Evolutionary conservation across 2,329 filamentous ascomycete species (phyloP), one percentile per base, ranked within the genome.

Genomic region (Phaeosphaeria sp.): DNA sequence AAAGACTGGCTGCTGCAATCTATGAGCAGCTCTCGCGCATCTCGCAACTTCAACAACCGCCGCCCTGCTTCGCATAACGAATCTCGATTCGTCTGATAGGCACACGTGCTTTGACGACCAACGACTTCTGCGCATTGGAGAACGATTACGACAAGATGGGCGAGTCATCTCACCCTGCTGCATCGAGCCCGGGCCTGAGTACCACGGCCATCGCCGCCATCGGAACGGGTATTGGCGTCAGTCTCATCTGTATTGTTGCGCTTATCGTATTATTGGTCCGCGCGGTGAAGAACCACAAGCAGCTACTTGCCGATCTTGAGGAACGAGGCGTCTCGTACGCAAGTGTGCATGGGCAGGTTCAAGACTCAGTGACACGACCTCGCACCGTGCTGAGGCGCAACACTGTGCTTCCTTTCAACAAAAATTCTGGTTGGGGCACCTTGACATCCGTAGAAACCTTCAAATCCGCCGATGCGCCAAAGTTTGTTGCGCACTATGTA

Each of bases 371-470:
- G 6, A 49, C 67, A 11, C 72, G 63, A 50, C 74, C 73, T n/a
- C 74, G 72, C 53, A 58, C 68, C 41, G 69, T 74, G 0, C 59
- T 76, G 6, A 66, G 70, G 55, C 71, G 73, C 36, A 74, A 69
- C 46, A 71, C 67, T 2, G 59, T 74, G 13, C 59, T 76, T 3
- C 72, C 74, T 1, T 77, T 75, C 67, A 73, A 75, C 46, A 62
- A 69, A 1, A 72, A 71, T 44, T 72, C 71, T 15, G 78, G 77
- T 39, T 82, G 79, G 79, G 77, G 72, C 17, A 65, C 77, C 48
- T 63, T 81, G 10, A 69, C 69, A 11, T 81, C 79, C 0, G 69
- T 72, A n/a, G 79, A 81, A 42, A 72, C 68, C 0, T 65, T 76
- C 50, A 56, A 61, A n/a, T 63, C 62, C 5, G 42, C 60, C 17